phyloP scores from a whole-genome alignment of 768 basidiomycete species.

The Mycena capillaripes region DNA sequence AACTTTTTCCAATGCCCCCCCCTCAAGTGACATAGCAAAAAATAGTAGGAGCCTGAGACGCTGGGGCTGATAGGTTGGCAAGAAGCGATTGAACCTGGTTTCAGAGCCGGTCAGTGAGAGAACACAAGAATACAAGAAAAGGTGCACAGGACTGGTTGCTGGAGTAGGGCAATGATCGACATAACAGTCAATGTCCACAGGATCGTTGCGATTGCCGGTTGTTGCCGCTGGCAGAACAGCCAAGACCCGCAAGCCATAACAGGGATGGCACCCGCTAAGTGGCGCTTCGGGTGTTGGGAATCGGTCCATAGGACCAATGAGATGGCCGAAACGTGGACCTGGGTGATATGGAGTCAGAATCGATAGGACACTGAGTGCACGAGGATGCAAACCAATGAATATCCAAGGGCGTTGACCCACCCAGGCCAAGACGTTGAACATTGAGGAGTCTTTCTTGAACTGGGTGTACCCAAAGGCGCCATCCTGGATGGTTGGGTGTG shows the following conservation, averaged over 20 bases:
- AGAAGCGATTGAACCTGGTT: background rate
- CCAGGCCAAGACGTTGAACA: background rate
- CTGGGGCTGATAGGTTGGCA: too few relatives aligned
- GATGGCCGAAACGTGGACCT: background rate
- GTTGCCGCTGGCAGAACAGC: background rate
- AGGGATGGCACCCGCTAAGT: background rate
- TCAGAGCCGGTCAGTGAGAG: too few relatives aligned
- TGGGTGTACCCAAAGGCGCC: background rate
- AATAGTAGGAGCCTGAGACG: too few relatives aligned
- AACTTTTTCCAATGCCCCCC: too few relatives aligned
- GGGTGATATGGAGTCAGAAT: background rate
- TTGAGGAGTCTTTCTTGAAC: background rate
- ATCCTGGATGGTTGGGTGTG: background rate
- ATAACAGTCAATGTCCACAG: background rate
- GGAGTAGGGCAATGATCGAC: background rate
- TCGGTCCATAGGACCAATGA: background rate
- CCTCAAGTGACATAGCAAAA: too few relatives aligned
- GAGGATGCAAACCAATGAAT: background rate
- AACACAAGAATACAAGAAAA: too few relatives aligned
- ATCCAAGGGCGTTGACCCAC: background rate
- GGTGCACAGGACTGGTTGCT: background rate
- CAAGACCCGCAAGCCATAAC: background rate
- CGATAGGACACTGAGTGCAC: background rate
- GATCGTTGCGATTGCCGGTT: too few relatives aligned
- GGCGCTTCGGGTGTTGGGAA: background rate